A percentile compares a stretch with the other conserved stretches of the same genome.
Evolutionary conservation across 2,329 filamentous ascomycete species (phyloP).

Genomic region (Nemania abortiva): DNA sequence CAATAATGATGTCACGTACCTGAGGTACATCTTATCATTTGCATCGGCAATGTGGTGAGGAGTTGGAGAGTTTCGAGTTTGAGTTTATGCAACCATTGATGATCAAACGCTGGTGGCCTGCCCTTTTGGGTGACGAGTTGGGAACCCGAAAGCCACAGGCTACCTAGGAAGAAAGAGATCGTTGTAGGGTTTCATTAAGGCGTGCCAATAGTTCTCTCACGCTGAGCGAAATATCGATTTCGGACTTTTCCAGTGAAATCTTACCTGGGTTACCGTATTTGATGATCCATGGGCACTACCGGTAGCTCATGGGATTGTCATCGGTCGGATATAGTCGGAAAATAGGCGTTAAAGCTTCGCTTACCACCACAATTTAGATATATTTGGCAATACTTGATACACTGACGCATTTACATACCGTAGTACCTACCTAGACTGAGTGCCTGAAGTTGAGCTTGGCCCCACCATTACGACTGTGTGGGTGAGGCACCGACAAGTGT

Average conservation of each 20-base stretch:
- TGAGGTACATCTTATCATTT: neutral
- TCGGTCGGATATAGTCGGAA: neutral
- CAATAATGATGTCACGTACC: slow-evolving; percentile 3
- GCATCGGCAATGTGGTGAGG: slow-evolving; percentile 20
- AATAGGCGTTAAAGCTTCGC: slow-evolving; percentile 24
- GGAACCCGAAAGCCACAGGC: slow-evolving; percentile 29
- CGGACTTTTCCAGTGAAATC: slow-evolving; percentile 7
- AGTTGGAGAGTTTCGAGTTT: slow-evolving; percentile 48
- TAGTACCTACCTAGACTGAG: too few relatives aligned
- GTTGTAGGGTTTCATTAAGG: slow-evolving; percentile 25
- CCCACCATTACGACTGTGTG: neutral
- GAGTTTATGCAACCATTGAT: slow-evolving; percentile 49
- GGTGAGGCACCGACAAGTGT: neutral
- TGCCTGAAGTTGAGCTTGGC: neutral
- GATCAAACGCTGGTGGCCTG: slow-evolving; percentile 49
- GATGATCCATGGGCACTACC: neutral
- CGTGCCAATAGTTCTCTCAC: slow-evolving; percentile 11
- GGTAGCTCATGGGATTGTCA: neutral
- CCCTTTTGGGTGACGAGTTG: slow-evolving; percentile 38
- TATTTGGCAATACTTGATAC: neutral
- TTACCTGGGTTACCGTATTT: neutral
- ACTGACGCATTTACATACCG: neutral
- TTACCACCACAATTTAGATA: neutral
- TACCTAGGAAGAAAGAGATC: slow-evolving; percentile 29
- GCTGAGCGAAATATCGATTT: slow-evolving; percentile 32